Evolutionary conservation across 306 rosid species (phyloP), one percentile per base, ranked within the genome.

Genomic region (Amphicarpaea edgeworthii): DNA sequence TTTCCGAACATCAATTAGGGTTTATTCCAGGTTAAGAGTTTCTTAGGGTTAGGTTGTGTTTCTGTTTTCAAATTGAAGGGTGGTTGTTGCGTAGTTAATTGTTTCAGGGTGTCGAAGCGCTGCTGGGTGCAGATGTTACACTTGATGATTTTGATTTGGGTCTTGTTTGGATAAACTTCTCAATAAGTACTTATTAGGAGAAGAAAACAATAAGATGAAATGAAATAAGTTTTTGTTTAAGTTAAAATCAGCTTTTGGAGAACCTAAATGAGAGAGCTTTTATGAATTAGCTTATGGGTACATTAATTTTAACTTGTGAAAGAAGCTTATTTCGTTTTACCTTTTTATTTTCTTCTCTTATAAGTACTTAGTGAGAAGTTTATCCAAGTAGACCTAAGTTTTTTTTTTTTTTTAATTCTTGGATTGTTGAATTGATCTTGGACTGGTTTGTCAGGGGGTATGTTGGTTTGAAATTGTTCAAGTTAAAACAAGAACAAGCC

Each of bases 401-500:
- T 67, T 68, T 2, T 1, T 32, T 47, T 42, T 57, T 61, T 70
- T 85, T 72, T 78, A 66, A 72, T 49, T 84, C 58, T 73, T 83
- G 75, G 85, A 82, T 83, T 61, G 86, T 66, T 89, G 89, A 84
- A 76, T 87, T 85, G 71, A 84, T 81, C 82, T 78, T 93, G 90
- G 85, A 92, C 88, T 92, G 97, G 97, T 86, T 94, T 96, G 93
- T 96, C 96, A 93, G 99, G 99, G 97, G 97, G 90, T 86, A 83
- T 92, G 88, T 95, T 95, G 96, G 97, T 89, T 95, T 86, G 97
- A 93, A 91, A 86, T 95, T 92, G 87, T 95, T 89, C 86, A 95
- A 93, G 93, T 95, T 90, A 87, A 90, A 92, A 84, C 98, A 92
- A 95, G 98, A 70, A 89, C 98, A 92, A 92, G 93, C 90, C 92